Percentiles rank a stretch among this genome's conserved stretches.
Evolutionary conservation across 768 basidiomycete species (phyloP).

Genomic region (Albatrellus ellisii): DNA sequence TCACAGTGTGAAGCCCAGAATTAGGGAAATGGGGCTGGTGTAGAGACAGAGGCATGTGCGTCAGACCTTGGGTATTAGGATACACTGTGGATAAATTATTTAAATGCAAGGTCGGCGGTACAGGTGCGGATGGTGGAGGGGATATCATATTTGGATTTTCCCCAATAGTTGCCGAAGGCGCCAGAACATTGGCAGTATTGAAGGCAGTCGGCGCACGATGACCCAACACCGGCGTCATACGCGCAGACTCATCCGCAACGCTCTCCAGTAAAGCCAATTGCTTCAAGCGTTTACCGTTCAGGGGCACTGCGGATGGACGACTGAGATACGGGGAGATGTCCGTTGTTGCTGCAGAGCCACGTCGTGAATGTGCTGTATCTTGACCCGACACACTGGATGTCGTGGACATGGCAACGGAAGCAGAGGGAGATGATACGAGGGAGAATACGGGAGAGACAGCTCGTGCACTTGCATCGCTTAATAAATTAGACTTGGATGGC

Average conservation of each 20-base stretch:
- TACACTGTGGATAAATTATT: conserved; percentile 15
- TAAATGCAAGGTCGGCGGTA: conserved; percentile 9
- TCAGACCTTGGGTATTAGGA: conserved; percentile 11
- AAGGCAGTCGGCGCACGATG: conserved; percentile 10
- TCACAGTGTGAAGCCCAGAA: conserved; percentile 1
- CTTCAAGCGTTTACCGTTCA: conserved; percentile 50
- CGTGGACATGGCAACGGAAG: conserved; percentile 1
- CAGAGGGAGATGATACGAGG: conserved; percentile 3
- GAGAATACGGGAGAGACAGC: not conserved
- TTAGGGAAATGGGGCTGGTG: conserved; percentile 11
- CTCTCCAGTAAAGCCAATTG: conserved; percentile 61
- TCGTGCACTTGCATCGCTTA: not conserved
- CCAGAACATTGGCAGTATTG: not conserved
- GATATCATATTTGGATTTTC: not conserved
- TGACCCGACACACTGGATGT: conserved; percentile 6
- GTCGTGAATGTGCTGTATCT: conserved; percentile 19
- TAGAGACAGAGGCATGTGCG: conserved; percentile 2
- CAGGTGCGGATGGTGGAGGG: conserved; percentile 6
- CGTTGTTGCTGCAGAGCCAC: conserved; percentile 33
- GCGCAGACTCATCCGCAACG: conserved; percentile 62
- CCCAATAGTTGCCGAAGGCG: not conserved
- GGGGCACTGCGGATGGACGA: conserved; percentile 36
- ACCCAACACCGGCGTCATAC: conserved; percentile 28
- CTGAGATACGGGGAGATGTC: conserved; percentile 63
- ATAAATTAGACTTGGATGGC: not conserved